Evolutionary conservation across 441 rosid genomes (phyloP).

Genomic region (Brassica balearica): DNA sequence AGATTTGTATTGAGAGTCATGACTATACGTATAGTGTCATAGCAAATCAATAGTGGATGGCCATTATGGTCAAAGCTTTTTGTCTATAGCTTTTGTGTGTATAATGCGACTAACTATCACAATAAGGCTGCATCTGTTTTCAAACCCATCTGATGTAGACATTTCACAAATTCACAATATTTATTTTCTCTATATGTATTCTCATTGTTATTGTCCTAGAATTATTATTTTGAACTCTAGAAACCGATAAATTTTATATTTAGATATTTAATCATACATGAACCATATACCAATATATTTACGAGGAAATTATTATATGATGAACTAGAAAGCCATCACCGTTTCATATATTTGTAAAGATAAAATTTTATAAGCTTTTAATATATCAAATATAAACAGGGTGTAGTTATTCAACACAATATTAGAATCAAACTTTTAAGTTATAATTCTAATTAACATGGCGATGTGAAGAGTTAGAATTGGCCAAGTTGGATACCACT

Average conservation of each 20-base stretch:
- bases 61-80: constrained; percentile 38
- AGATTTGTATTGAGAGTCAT: constrained; percentile 21
- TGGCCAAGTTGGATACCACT: constrained; percentile 29
- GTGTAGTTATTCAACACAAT: background rate
- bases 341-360: too few relatives aligned
- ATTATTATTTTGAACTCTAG: background rate
- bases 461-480: constrained; percentile 24
- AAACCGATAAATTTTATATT: background rate
- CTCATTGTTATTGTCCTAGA: background rate
- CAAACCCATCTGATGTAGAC: constrained; percentile 36
- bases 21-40: constrained; percentile 40
- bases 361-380: too few relatives aligned
- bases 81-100: constrained; percentile 41
- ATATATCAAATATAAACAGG: background rate
- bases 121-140: constrained; percentile 45
- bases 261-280: background rate
- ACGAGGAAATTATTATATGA: background rate
- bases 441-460: background rate
- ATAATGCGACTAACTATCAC: constrained; percentile 43
- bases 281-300: background rate
- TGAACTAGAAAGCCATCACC: too few relatives aligned
- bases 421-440: background rate
- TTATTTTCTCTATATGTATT: constrained; percentile 7
- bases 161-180: constrained; percentile 19
- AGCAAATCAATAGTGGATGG: constrained; percentile 46